Base-by-base conservation (phyloP, 768 basidiomycete species). In the Lentinula sp. region DNA sequence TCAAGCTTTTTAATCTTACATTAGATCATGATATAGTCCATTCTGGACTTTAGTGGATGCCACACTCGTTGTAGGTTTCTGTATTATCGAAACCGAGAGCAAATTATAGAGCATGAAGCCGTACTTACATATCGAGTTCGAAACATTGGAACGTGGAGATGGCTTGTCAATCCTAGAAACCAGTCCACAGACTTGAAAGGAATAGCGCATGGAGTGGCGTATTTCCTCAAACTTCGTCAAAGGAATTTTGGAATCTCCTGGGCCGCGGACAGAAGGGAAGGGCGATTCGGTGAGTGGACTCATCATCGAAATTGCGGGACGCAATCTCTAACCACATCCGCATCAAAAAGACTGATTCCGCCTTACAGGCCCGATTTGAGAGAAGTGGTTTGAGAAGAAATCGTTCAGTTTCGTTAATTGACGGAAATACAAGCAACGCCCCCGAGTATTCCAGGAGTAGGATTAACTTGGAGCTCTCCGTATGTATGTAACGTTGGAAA, bases 181-280 rank as follows among this genome's bases (percentile, higher is more conserved):
- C n/a, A 54, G 18, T 33, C 32, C 8, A 8, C 36, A 18, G 32
- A 37, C 33, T 33, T 36, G 32, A 52, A 6, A 52, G 20, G 6
- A 6, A 54, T 39, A 54, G 28, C 53, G 53, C 39, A 39, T 54
- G 53, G 53, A 54, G 53, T 54, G 53, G 53, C 53, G 53, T 39
- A 16, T 36, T 39, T 52, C 28, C 6, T 52, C 50, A 33, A 35
- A 15, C 53, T 37, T 35, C 20, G 16, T 36, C 18, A 12, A 23
- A n/a, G 32, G 39, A 35, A 54, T 39, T 20, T 54, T 20, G 20
- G 16, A 54, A 23, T 10, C 28, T 28, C 18, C 18, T 37, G 36
- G 16, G 36, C 33, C 53, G 53, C 53, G 53, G 53, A 39, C 37
- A 54, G 53, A 37, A 54, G 10, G 33, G 53, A 28, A 28, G 28